These are phyloP conservation scores for Abrus pulchellus DNA, from an alignment of 306 rosid genomes.

Conservation along the genomic window DNA sequence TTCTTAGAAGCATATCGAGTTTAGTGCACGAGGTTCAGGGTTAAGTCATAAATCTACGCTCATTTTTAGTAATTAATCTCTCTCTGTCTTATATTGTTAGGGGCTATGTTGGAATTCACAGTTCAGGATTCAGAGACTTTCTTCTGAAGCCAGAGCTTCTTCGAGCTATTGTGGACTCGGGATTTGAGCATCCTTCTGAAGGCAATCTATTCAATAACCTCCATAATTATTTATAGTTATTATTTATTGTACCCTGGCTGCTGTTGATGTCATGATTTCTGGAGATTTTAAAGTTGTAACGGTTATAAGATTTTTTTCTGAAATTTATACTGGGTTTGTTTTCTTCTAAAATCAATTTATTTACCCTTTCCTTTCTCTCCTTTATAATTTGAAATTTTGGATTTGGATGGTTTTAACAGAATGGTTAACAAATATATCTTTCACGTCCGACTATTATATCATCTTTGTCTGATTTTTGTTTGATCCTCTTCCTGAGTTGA, in stretches of 20 bases:
- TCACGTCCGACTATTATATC: neutral
- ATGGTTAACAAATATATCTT: neutral
- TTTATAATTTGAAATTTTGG: neutral
- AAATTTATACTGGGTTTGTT: neutral
- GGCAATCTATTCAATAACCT: slow-evolving; percentile 54
- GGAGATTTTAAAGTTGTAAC: neutral
- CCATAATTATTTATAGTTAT: neutral
- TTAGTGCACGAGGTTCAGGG: neutral
- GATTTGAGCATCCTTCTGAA: slow-evolving; percentile 99
- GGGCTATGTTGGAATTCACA: slow-evolving; percentile 99
- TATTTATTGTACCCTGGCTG: neutral
- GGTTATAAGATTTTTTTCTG: neutral
- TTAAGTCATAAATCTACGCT: neutral
- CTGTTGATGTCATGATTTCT: neutral
- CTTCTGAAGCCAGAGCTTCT: slow-evolving; percentile 99
- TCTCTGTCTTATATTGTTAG: slow-evolving; percentile 42
- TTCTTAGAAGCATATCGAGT: neutral
- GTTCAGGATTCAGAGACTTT: slow-evolving; percentile 99
- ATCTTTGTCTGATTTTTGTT: slow-evolving; percentile 8
- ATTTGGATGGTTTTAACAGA: neutral
- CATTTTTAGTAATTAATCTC: neutral
- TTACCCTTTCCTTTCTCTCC: neutral
- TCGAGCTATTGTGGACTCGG: slow-evolving; percentile 96
- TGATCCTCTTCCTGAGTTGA: neutral
- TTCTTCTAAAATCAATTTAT: neutral